Evolutionary conservation across 768 basidiomycete species (phyloP).

Genomic region (Naganishia vaughanmartiniae): DNA sequence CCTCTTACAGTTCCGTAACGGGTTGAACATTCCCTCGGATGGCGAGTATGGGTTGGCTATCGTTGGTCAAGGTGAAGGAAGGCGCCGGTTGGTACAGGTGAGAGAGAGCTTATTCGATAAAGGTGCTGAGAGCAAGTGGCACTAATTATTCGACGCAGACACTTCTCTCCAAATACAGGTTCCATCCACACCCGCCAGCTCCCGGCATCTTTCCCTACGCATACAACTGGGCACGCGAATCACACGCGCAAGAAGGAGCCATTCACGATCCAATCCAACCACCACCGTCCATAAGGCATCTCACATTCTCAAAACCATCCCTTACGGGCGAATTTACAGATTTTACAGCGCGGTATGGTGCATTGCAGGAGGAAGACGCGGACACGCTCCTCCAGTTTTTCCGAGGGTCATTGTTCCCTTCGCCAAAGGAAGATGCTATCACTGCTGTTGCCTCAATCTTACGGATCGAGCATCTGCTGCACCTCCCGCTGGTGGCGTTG

Average conservation of each 20-base stretch:
- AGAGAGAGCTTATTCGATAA: too few relatives aligned
- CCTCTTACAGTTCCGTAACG: constrained; percentile 18
- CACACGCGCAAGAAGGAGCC: constrained; percentile 35
- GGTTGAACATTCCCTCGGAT: constrained; percentile 17
- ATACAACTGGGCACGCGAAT: constrained; percentile 42
- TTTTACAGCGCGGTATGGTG: constrained; percentile 87
- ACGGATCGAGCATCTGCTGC: constrained; percentile 64
- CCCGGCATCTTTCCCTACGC: constrained; percentile 78
- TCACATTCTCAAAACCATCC: constrained; percentile 51
- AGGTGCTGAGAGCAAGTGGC: too few relatives aligned
- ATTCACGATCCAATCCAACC: constrained; percentile 54
- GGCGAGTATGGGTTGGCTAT: constrained; percentile 67
- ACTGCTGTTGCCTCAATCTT: constrained; percentile 52
- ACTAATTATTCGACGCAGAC: constrained; percentile 52
- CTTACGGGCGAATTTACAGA: constrained; percentile 74
- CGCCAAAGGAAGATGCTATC: constrained; percentile 26
- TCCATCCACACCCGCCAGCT: constrained; percentile 64
- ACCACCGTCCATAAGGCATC: constrained; percentile 61
- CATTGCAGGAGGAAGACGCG: constrained; percentile 77
- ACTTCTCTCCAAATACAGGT: constrained; percentile 68
- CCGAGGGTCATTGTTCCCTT: constrained; percentile 31
- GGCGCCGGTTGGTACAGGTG: constrained; percentile 70
- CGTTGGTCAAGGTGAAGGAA: constrained; percentile 64
- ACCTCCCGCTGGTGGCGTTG: constrained; percentile 77
- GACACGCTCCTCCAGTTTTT: constrained; percentile 72